Evolutionary conservation across 352 stramenopile species (phyloP), one percentile per base, ranked within the genome.

Genomic region (Stephanocyclus meneghinianus): DNA sequence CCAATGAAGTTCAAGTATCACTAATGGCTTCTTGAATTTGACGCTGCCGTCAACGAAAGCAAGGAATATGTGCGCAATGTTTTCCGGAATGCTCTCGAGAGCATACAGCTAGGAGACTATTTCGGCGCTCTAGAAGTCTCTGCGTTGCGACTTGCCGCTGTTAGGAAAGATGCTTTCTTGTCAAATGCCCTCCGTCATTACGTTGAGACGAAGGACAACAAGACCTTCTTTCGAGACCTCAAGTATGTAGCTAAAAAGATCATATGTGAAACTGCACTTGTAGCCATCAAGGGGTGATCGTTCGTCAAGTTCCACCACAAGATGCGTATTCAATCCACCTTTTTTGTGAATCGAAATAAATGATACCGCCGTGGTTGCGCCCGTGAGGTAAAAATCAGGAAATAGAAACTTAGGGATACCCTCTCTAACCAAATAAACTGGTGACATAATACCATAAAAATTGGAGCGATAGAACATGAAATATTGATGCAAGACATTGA

Each of bases 131-230:
- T 75, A 7, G 68, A 75, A 9, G 26, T 75, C 30, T 26, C 56
- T 45, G 68, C 68, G 37, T 53, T 75, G 16, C 53, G 68, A 59
- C 59, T 75, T n/a, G 68, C 68, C 30, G 18, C 68, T 47, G 56
- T 51, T 30, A 35, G 42, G 9, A 75, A 67, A 21, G 55, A 75
- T 51, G 35, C 29, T 1, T 66, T 66, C 26, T 37, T 66, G 9
- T 50, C 57, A 5, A 48, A 66, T 66, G 57, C 57, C 13, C 18
- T 66, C 3, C 11, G 32, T 9, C 51, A 53, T n/a, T 66, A 53
- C 32, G 6, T 53, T 35, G 57, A 66, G 29, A 66, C 57, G 11
- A 48, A 32, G 13, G 57, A 66, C 18, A 51, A 66, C 37, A 16
- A 21, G 6, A 42, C 35, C 5, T 66, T 66, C 57, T 51, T 15